Base-by-base conservation (phyloP, 2,329 filamentous ascomycete genomes). In the Neofusicoccum umdonicola region DNA sequence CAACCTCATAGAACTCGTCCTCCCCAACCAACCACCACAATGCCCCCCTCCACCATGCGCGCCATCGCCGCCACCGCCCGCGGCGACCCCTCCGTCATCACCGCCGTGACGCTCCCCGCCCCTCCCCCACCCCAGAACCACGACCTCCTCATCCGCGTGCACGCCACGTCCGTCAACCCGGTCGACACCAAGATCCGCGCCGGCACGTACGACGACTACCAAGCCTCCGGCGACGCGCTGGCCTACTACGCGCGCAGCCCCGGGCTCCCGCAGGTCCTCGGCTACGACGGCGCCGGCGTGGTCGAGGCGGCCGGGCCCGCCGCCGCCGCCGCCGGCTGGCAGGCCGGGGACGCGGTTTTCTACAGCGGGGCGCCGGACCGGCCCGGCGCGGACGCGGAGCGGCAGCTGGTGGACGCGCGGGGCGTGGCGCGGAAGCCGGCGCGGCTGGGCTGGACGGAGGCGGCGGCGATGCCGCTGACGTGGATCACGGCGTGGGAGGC, bases 401-500 rank as follows among this genome's bases (percentile, higher is more conserved):
- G 76, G 45, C 72, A 78, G 54, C 69, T 81, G 19, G 77, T 82
- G 19, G 78, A 82, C 67, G 74, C 75, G 66, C 71, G 78, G 22
- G 72, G 73, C 63, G 75, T 75, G 13, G 77, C 76, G 4, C 69
- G 71, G 58, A 82, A 81, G 67, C 80, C 80, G 1, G 17, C 13
- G 27, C 22, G 3, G 2, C 19, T 60, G 12, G 73, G 76, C 60
- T 79, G 76, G 57, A 73, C 76, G 7, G 70, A 80, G 67, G 74
- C 80, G 7, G 80, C 80, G 19, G 76, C 74, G n/a, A 74, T 82
- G 74, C 79, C 79, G 3, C 64, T 82, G 64, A 81, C 79, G 0
- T 81, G 75, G 67, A 74, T 77, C 17, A 82, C 80, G 1, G 80
- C 80, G 2, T 81, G 76, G 42, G 76, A 82, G 68, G 73, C 79